Evolutionary conservation across 805 yeast genomes (phyloP), one percentile per base, ranked within the genome.

Genomic region (Saturnispora ahearnii): DNA sequence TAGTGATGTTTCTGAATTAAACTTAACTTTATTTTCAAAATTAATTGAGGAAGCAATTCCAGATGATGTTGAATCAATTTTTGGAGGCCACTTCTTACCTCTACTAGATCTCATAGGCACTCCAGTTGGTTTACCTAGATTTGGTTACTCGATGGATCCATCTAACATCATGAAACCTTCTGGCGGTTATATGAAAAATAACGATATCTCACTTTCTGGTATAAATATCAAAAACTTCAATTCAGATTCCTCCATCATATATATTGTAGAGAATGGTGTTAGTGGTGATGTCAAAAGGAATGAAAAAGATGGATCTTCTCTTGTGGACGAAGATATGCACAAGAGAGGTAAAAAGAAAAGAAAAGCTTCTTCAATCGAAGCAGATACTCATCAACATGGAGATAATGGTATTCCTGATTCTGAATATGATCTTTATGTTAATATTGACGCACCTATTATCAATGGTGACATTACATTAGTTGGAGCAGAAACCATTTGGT

Each of bases 91-190:
- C 59, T 68, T 78, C 45, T 70, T 69, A 44, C 84, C 88, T 7
- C 70, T 83, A 52, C 66, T 84, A 48, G 76, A 81, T 13, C 70
- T 93, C 41, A 61, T 88, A 42, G 82, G 87, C 83, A 91, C 98
- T 0, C 99, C 99, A 3, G 85, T 93, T 51, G 99, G 99, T 53
- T 81, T 89, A 49, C 85, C 96, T 4, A 81, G 98, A 55, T 86
- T 84, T 62, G 86, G 83, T 58, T 93, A 87, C 64, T 78, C 80
- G 32, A 87, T 93, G 96, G 82, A 86, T 56, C 71, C 85, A 0
- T 69, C 73, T n/a, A 73, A 80, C 46, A 77, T 93, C 40, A 69
- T 91, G 61, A 79, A 86, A 55, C 96, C 97, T 0, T 84, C 95
- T 11, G 95, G 93, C 1, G 73, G 58, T 46, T 63, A 73, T 31